Evolutionary conservation across 2,329 filamentous ascomycete genomes (phyloP).

Genomic region (Sporothrix pallida): DNA sequence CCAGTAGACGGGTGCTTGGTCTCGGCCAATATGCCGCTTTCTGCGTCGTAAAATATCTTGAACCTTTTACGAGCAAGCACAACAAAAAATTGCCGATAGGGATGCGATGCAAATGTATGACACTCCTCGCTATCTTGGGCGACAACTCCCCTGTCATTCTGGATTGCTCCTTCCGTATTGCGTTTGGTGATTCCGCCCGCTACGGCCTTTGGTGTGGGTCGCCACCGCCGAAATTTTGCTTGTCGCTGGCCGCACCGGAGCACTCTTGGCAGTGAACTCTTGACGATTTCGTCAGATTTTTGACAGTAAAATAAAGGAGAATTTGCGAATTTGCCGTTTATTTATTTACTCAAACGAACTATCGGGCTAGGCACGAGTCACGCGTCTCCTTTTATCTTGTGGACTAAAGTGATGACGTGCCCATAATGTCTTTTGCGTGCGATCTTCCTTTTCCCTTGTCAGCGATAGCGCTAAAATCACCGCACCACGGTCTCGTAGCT

Average conservation of each 20-base stretch:
- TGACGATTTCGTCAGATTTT: too few relatives aligned
- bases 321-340: not conserved
- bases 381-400: not conserved
- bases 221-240: constrained; percentile 20
- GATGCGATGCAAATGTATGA: not conserved
- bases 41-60: not conserved
- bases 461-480: not conserved
- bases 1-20: constrained; percentile 17
- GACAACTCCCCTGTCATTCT: not conserved
- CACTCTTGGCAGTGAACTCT: not conserved
- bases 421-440: not conserved
- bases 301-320: not conserved
- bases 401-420: constrained; percentile 3
- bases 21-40: not conserved
- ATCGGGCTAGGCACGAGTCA: too few relatives aligned
- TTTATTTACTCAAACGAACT: not conserved
- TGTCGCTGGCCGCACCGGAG: not conserved
- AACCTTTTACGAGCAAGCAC: not conserved
- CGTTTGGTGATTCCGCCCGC: constrained; percentile 14
- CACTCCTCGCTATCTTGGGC: not conserved
- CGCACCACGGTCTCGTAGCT: constrained; percentile 16
- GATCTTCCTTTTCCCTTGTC: not conserved
- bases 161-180: constrained; percentile 19
- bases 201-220: constrained; percentile 27
- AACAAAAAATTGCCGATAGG: not conserved